Evolutionary conservation across 2,329 filamentous ascomycete genomes (phyloP).

Genomic region (Monosporascus ibericus): DNA sequence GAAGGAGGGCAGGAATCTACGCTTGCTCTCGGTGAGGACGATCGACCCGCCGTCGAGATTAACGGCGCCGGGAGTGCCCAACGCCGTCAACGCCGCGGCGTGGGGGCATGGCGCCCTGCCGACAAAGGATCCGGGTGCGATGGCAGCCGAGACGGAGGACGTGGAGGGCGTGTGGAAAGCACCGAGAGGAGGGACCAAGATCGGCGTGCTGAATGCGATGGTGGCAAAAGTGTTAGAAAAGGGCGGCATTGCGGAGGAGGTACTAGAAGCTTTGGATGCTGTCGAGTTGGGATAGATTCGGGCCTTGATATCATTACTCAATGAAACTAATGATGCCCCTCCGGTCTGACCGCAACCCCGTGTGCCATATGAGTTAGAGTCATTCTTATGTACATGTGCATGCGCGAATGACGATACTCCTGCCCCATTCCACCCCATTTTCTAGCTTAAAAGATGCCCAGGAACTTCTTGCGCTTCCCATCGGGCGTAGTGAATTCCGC

Average conservation of each 20-base stretch:
- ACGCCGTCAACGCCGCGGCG: slow-evolving; percentile 54
- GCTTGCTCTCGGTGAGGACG: slow-evolving; percentile 62
- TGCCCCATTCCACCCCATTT: background rate
- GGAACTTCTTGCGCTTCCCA: slow-evolving; percentile 66
- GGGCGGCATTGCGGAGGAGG: slow-evolving; percentile 79
- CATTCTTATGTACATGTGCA: slow-evolving; percentile 3
- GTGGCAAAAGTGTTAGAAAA: slow-evolving; percentile 69
- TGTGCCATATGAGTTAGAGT: background rate
- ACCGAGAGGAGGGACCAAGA: slow-evolving; percentile 75
- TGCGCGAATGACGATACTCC: background rate
- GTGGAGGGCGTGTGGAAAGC: slow-evolving; percentile 79
- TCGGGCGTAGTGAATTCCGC: slow-evolving; percentile 11
- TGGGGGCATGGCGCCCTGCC: slow-evolving; percentile 28
- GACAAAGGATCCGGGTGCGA: slow-evolving; percentile 35
- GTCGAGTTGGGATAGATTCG: slow-evolving; percentile 52
- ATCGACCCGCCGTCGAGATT: slow-evolving; percentile 69
- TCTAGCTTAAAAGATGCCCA: slow-evolving; percentile 66
- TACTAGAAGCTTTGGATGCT: slow-evolving; percentile 72
- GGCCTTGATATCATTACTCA: slow-evolving; percentile 14
- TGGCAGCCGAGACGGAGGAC: slow-evolving; percentile 46
- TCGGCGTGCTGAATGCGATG: slow-evolving; percentile 65
- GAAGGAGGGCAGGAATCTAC: slow-evolving; percentile 37
- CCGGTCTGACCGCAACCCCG: slow-evolving; percentile 1
- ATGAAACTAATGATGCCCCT: background rate
- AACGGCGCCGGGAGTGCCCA: slow-evolving; percentile 64